Percentiles rank a stretch among this genome's conserved stretches.
Conservation (phyloP, 208 protist species). For the Porcisia hertigi region DNA sequence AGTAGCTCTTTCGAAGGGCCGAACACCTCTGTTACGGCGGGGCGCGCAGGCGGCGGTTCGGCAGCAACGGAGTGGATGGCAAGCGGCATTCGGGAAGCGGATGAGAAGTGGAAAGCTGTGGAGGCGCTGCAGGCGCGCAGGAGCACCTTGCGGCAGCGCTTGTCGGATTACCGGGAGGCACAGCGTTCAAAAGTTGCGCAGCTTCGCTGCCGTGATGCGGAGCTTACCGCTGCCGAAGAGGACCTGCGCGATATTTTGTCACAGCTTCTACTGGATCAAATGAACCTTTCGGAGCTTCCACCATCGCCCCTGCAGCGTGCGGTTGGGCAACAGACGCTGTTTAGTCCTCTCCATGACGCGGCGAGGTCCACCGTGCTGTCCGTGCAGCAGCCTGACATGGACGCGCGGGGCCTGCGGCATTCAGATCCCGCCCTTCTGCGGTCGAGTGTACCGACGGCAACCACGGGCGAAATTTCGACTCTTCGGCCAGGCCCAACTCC, state of each 20-base stretch:
- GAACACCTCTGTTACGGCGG: no score
- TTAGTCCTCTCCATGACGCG: background rate
- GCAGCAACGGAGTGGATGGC: background rate
- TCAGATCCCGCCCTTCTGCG: no score
- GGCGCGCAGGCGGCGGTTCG: background rate
- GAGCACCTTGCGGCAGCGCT: slow-evolving; percentile 5
- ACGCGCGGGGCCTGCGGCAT: no score
- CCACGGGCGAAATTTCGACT: no score
- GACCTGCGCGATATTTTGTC: slow-evolving; percentile 8
- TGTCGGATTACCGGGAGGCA: background rate
- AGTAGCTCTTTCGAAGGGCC: no score
- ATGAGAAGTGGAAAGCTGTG: background rate
- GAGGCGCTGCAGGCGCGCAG: slow-evolving; percentile 1
- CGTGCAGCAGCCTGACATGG: no score
- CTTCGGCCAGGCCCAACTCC: no score
- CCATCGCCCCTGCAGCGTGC: background rate
- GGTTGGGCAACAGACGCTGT: background rate
- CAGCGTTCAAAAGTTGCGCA: background rate
- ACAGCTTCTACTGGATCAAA: background rate
- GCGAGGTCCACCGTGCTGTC: no score
- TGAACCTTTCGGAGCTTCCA: background rate
- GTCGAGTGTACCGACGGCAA: no score
- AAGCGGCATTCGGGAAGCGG: background rate
- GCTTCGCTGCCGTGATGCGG: slow-evolving; percentile 9
- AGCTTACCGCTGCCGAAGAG: slow-evolving; percentile 1